Conservation (phyloP, 257 asterid genomes). For the Petunia axillaris region DNA sequence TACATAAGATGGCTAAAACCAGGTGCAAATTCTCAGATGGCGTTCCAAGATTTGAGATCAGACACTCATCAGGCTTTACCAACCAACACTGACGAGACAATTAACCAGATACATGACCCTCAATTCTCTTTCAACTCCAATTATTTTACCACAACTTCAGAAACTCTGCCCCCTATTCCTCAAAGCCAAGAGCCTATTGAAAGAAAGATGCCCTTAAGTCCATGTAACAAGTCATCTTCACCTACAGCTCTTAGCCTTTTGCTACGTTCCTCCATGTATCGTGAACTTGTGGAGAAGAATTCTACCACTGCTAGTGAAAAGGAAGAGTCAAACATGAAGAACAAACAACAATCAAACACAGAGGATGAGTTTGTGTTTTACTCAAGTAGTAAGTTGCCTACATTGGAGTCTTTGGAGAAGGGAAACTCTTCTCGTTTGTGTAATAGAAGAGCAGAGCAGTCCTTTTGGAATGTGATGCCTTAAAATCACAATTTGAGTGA, state of each 20-base stretch:
- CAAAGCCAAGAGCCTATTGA: slow-evolving; percentile 61
- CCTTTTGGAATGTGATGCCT: slow-evolving; percentile 37
- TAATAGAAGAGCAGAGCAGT: slow-evolving; percentile 27
- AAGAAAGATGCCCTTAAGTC: slow-evolving; percentile 62
- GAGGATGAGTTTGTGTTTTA: slow-evolving; percentile 36
- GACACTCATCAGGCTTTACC: slow-evolving; percentile 28
- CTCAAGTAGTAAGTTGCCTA: slow-evolving; percentile 27
- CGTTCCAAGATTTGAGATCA: slow-evolving; percentile 29
- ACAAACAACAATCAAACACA: slow-evolving; percentile 21
- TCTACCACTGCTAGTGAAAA: slow-evolving; percentile 30
- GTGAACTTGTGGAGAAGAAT: slow-evolving; percentile 64
- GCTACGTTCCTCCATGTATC: slow-evolving; percentile 68
- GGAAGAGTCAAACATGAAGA: slow-evolving; percentile 16
- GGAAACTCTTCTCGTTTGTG: slow-evolving; percentile 24
- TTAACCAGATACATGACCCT: slow-evolving; percentile 33
- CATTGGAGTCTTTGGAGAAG: slow-evolving; percentile 33
- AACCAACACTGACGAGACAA: slow-evolving; percentile 27
- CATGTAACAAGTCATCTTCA: slow-evolving; percentile 46
- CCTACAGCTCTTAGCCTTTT: slow-evolving; percentile 75
- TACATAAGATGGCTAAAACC: slow-evolving; percentile 69
- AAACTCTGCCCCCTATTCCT: slow-evolving; percentile 39
- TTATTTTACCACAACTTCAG: slow-evolving; percentile 36
- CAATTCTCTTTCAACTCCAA: slow-evolving; percentile 33
- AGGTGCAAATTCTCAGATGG: slow-evolving; percentile 34
- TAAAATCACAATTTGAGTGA: slow-evolving; percentile 2